Base-by-base conservation (phyloP, 371 early-diverging fungal genomes). In the Circinella umbellata region DNA sequence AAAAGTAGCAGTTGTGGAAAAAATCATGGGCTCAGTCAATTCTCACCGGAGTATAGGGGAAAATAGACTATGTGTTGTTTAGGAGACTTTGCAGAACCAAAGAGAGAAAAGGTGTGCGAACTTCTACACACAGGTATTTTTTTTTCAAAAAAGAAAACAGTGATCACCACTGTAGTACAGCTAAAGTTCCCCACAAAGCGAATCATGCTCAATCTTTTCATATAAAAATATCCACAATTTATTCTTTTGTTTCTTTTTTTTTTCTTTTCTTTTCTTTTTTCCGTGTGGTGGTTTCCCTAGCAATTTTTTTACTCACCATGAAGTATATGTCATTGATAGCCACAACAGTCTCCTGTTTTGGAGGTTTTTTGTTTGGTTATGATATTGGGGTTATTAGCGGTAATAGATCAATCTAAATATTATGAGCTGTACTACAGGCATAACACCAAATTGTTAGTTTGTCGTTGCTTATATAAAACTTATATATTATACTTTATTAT, bases 321-420 rank as follows among this genome's bases (percentile, higher is more conserved):
- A 78, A 77, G 59, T 69, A 79, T 69, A 63, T 81, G 46, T 74
- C 80, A 34, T 37, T 73, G 14, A 73, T 79, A n/a, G 84, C 84
- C 4, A 83, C 84, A 7, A 59, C 73, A 3, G 69, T 83, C 11
- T 74, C 84, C 20, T 83, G 81, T 63, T 71, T 83, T 27, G 84
- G 84, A 48, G 84, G 84, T 11, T 83, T 83, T 64, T 62, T 83
- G 39, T 83, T 83, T 59, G 83, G 83, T 51, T 83, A 83, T 78
- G 83, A 83, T 55, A 71, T 75, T 63, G 83, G 83, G 76, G 76
- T 69, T 15, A 67, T 68, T 38, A 69, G 69, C 64, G 69, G 69
- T 69, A 69, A 68, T 38, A n/a, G n/a, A 61, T 42, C 42, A 11
- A 42, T 42, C 42, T 67, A 17, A 3, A 13, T 42, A 27, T 39